Evolutionary conservation across 768 basidiomycete genomes (phyloP).

Genomic region (Kwoniella newhampshirensis): DNA sequence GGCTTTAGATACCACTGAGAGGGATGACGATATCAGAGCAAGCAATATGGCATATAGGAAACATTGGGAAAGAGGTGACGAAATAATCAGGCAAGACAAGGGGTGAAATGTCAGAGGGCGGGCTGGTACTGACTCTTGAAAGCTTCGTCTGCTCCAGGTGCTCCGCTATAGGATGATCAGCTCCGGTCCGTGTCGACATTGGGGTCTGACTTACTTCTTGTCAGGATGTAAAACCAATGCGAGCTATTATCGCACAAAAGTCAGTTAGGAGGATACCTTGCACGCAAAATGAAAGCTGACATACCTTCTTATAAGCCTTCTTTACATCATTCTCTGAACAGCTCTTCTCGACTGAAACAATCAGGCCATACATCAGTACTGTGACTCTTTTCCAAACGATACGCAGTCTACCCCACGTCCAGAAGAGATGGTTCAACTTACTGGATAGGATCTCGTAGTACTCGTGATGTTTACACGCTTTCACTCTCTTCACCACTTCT

Average conservation of each 20-base stretch:
- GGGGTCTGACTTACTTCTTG: constrained; percentile 44
- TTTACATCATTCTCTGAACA: constrained; percentile 56
- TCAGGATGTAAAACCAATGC: constrained; percentile 64
- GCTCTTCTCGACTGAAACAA: constrained; percentile 42
- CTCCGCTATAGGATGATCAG: constrained; percentile 65
- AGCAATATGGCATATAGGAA: no score
- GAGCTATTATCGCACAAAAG: constrained; percentile 58
- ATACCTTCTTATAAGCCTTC: constrained; percentile 93
- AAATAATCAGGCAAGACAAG: no score
- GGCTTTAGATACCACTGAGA: constrained; percentile 90
- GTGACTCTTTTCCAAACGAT: no score
- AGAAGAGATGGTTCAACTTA: constrained; percentile 24
- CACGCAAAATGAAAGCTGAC: constrained; percentile 18
- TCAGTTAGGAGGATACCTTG: neutral
- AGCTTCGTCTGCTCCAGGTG: constrained; percentile 96
- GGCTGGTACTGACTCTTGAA: constrained; percentile 75
- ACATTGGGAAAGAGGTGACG: no score
- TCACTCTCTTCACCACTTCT: constrained; percentile 79
- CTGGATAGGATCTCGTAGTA: constrained; percentile 85
- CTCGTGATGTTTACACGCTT: constrained; percentile 78
- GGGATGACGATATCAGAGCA: constrained; percentile 6
- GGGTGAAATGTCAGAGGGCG: neutral
- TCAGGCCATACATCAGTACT: no score
- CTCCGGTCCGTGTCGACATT: neutral
- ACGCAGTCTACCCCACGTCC: no score